These are phyloP conservation scores for Paraurostyla sp. DNA, from an alignment of 73 alveolate genomes.

Conservation along the genomic window DNA sequence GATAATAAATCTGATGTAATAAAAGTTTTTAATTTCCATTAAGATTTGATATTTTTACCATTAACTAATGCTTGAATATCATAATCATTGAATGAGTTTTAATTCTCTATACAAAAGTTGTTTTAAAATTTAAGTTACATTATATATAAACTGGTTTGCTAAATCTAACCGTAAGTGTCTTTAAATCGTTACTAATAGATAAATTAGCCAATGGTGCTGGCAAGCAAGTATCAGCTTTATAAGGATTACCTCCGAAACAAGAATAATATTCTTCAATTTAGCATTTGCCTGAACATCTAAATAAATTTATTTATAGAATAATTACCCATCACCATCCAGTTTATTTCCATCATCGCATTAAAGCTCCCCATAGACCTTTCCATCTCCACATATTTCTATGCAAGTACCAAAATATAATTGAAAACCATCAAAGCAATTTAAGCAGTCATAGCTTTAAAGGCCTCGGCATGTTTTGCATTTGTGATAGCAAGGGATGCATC, in stretches of 20 bases:
- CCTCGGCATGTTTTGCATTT: slow-evolving; percentile 22
- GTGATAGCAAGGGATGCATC: not conserved
- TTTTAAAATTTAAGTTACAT: too few relatives aligned
- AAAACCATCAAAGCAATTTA: not conserved
- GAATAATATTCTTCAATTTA: not conserved
- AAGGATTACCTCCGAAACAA: not conserved
- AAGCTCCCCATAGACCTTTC: not conserved
- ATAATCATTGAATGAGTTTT: too few relatives aligned
- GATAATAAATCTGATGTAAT: too few relatives aligned
- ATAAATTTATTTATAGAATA: not conserved
- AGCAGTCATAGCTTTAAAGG: not conserved
- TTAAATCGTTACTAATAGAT: too few relatives aligned
- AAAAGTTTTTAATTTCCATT: too few relatives aligned
- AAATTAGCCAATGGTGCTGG: too few relatives aligned
- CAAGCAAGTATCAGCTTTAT: not conserved
- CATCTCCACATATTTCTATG: slow-evolving; percentile 21
- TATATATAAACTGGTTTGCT: too few relatives aligned
- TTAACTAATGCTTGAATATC: too few relatives aligned
- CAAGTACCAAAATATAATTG: not conserved
- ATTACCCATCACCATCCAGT: slow-evolving; percentile 2
- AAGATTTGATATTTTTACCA: too few relatives aligned
- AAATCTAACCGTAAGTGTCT: too few relatives aligned
- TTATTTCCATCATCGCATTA: slow-evolving; percentile 1
- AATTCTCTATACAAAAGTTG: too few relatives aligned
- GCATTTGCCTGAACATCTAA: not conserved